A percentile compares a stretch with the other conserved stretches of the same genome.
These are phyloP conservation scores for Arxiozyma bovina DNA, from an alignment of 1,139 yeast genomes.

Conservation along the genomic window DNA sequence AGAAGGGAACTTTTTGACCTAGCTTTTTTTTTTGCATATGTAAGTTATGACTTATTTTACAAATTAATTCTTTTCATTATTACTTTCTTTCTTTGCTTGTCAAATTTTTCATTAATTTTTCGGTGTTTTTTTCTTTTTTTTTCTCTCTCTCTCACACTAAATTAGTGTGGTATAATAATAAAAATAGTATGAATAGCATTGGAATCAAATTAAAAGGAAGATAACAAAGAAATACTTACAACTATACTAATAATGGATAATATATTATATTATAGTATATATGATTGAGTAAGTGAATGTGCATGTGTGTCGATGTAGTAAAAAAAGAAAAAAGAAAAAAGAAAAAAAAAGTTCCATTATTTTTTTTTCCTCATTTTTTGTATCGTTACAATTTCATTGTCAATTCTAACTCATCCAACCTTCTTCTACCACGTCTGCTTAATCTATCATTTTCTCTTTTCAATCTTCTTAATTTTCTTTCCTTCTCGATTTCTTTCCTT, in stretches of 20 bases:
- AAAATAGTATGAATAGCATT: neutral
- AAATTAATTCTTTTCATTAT: no score
- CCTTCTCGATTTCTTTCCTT: slow-evolving; percentile 89
- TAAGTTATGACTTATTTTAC: neutral
- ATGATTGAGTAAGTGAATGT: no score
- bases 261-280: no score
- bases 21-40: no score
- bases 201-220: neutral
- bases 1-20: neutral
- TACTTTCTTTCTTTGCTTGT: neutral
- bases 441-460: slow-evolving; percentile 70
- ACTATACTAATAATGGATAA: no score
- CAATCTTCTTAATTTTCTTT: slow-evolving; percentile 79
- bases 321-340: no score
- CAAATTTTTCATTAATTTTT: neutral
- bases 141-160: no score
- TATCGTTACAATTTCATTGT: slow-evolving; percentile 7
- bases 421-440: slow-evolving; percentile 43
- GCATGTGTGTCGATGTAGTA: no score
- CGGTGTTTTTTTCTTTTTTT: no score
- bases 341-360: no score
- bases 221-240: neutral
- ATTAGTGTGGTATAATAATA: no score
- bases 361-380: no score
- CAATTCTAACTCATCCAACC: slow-evolving; percentile 44